Evolutionary conservation across 2,329 filamentous ascomycete species (phyloP).

Genomic region (Talaromyces sp.): DNA sequence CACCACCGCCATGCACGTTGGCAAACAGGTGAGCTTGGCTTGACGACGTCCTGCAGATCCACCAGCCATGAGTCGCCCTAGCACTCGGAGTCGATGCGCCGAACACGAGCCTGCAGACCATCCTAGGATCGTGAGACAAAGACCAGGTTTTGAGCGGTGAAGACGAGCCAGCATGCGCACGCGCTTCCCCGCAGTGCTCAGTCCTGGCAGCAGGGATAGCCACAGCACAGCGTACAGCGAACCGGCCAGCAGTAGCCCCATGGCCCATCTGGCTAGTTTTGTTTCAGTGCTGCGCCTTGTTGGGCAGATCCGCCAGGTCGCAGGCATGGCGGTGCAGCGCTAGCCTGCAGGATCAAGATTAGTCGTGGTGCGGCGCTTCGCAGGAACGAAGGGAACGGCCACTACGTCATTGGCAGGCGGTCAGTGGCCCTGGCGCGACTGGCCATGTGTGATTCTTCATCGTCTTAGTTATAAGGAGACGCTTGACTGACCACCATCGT

Average conservation of each 20-base stretch:
- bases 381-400: not conserved
- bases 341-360: not conserved
- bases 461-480: not conserved
- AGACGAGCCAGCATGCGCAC: not conserved
- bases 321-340: not conserved
- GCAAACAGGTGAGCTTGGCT: not conserved
- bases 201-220: not conserved
- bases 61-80: not conserved
- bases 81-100: not conserved
- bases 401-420: slow-evolving; percentile 10
- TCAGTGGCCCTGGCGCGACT: not conserved
- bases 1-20: not conserved
- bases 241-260: not conserved
- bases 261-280: not conserved
- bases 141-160: not conserved
- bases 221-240: not conserved
- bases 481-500: not conserved
- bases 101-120: not conserved
- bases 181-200: not conserved
- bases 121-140: not conserved
- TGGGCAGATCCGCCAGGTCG: not conserved
- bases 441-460: not conserved
- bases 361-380: not conserved
- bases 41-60: not conserved
- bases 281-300: not conserved